A percentile compares a stretch with the other conserved stretches of the same genome.
Conservation (phyloP, 1,139 yeast species). For the Ogataea hybrid region DNA sequence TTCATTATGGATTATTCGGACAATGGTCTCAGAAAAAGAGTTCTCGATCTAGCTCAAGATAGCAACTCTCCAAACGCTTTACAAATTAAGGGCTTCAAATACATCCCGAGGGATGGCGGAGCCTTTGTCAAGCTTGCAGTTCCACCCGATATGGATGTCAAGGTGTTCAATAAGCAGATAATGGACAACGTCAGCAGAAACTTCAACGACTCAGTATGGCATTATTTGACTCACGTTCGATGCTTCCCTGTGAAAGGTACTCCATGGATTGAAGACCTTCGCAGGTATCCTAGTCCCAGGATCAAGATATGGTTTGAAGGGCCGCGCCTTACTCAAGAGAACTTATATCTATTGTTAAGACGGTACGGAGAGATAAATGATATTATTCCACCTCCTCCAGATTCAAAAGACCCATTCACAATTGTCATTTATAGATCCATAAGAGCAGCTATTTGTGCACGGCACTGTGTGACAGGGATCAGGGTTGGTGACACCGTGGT, state of each 20-base stretch:
- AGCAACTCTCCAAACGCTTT: conserved; percentile 29
- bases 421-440: conserved; percentile 52
- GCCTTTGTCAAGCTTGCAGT: conserved; percentile 78
- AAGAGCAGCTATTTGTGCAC: conserved; percentile 79
- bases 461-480: conserved; percentile 86
- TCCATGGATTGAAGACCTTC: conserved; percentile 95
- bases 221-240: conserved; percentile 41
- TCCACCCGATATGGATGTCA: conserved; percentile 48
- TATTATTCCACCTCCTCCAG: conserved; percentile 54
- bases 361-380: conserved; percentile 84
- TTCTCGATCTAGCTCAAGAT: conserved; percentile 24
- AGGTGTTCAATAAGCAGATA: conserved; percentile 50
- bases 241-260: conserved; percentile 79
- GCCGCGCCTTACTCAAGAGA: conserved; percentile 73
- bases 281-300: conserved; percentile 65
- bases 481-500: conserved; percentile 57
- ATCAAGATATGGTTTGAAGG: conserved; percentile 76
- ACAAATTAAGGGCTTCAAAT: conserved; percentile 51
- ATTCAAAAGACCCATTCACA: conserved; percentile 48
- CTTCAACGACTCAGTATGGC: conserved; percentile 31
- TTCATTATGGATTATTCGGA: conserved; percentile 28
- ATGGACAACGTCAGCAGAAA: conserved; percentile 45
- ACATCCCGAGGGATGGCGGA: conserved; percentile 84
- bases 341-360: conserved; percentile 75
- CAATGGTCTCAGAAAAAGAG: conserved; percentile 25